Conservation (phyloP, 345 rosid species). For the Lumnitzera littorea region DNA sequence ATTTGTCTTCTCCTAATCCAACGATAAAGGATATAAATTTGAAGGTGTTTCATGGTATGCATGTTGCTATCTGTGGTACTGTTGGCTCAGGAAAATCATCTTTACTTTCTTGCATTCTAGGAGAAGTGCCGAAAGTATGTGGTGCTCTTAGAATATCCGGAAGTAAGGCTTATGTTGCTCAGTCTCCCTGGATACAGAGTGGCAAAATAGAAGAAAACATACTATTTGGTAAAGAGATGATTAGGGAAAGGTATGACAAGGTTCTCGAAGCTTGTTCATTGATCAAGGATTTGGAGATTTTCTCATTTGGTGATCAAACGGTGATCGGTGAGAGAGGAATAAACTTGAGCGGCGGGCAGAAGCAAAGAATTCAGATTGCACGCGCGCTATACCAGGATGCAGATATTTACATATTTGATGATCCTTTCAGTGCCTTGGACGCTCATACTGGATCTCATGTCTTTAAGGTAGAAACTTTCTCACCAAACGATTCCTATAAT, state of each 20-base stretch:
- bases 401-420: conserved; percentile 68
- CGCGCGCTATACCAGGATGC: conserved; percentile 63
- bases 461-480: conserved; percentile 29
- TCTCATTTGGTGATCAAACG: conserved; percentile 50
- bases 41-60: conserved; percentile 44
- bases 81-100: conserved; percentile 79
- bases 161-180: conserved; percentile 60
- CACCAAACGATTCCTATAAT: not conserved
- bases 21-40: conserved; percentile 45
- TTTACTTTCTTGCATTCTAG: conserved; percentile 53
- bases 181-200: conserved; percentile 80
- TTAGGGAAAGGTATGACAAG: conserved; percentile 31
- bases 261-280: conserved; percentile 55
- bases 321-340: conserved; percentile 75
- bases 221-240: conserved; percentile 46
- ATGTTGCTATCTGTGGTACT: conserved; percentile 60
- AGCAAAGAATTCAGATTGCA: conserved; percentile 72
- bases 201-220: conserved; percentile 60
- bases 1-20: conserved; percentile 18
- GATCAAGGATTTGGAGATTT: conserved; percentile 45
- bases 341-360: conserved; percentile 83
- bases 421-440: conserved; percentile 82
- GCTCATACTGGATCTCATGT: conserved; percentile 65
- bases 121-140: conserved; percentile 53
- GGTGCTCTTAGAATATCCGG: conserved; percentile 52